A percentile compares a stretch with the other conserved stretches of the same genome.
phyloP scores from a whole-genome alignment of 352 stramenopile species.

The Pythium brachiatum region DNA sequence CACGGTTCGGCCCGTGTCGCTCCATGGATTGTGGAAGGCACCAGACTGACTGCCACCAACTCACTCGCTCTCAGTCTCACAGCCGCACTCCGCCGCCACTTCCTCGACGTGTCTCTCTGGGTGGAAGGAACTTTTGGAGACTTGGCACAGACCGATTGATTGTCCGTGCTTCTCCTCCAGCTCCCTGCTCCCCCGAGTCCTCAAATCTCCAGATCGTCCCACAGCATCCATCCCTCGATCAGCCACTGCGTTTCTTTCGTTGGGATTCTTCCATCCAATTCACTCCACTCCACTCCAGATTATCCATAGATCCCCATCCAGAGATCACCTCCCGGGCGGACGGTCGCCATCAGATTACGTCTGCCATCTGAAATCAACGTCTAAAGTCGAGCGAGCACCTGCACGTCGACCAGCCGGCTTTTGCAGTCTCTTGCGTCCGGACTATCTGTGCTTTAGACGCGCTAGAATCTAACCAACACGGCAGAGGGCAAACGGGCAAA shows the following conservation, averaged over 20 bases:
- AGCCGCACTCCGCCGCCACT: slow-evolving; percentile 7
- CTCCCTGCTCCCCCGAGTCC: no score
- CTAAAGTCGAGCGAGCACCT: no score
- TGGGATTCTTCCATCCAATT: slow-evolving; percentile 2
- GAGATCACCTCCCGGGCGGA: background rate
- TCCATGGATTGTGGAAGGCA: slow-evolving; percentile 4
- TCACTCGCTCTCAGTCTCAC: slow-evolving; percentile 9
- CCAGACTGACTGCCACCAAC: slow-evolving; percentile 11
- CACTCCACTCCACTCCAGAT: background rate
- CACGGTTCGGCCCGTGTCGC: background rate
- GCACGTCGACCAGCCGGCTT: background rate
- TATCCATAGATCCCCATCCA: background rate
- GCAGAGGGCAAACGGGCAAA: background rate
- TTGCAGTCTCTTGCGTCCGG: background rate
- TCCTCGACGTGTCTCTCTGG: slow-evolving; percentile 13
- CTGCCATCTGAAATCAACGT: background rate
- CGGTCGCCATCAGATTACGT: background rate
- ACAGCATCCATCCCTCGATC: background rate
- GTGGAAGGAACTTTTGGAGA: background rate
- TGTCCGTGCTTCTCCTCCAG: background rate
- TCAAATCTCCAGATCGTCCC: background rate
- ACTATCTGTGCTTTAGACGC: background rate
- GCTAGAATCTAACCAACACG: background rate
- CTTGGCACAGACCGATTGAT: background rate
- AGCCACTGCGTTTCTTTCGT: background rate